Evolutionary conservation across 306 rosid genomes (phyloP).

Genomic region (Citrullus amarus): DNA sequence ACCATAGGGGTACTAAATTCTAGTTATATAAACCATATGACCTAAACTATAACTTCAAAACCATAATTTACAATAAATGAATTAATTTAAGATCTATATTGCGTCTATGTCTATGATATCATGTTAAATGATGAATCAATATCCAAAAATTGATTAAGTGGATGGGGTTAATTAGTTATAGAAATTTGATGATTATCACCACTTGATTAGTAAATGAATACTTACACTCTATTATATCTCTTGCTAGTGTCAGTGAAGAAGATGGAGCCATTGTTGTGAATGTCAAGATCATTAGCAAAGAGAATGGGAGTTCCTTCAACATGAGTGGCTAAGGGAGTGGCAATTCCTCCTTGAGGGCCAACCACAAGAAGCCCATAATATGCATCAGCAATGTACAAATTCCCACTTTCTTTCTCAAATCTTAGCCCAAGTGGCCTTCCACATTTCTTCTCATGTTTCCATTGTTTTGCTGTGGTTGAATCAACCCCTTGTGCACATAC

Average conservation of each 20-base stretch:
- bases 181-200: too few relatives aligned
- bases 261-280: slow-evolving; percentile 73
- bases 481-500: slow-evolving; percentile 53
- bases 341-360: slow-evolving; percentile 75
- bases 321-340: slow-evolving; percentile 57
- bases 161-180: too few relatives aligned
- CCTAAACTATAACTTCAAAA: too few relatives aligned
- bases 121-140: too few relatives aligned
- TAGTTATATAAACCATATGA: too few relatives aligned
- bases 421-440: slow-evolving; percentile 86
- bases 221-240: slow-evolving; percentile 76
- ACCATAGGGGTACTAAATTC: too few relatives aligned
- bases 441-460: slow-evolving; percentile 75
- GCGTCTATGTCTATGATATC: too few relatives aligned
- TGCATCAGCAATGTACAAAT: slow-evolving; percentile 76
- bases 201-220: neutral
- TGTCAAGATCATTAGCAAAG: slow-evolving; percentile 87
- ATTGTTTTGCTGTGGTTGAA: slow-evolving; percentile 74
- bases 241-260: slow-evolving; percentile 87
- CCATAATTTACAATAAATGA: too few relatives aligned
- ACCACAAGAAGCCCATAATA: slow-evolving; percentile 74
- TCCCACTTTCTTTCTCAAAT: slow-evolving; percentile 54
- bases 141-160: too few relatives aligned
- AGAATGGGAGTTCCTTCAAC: slow-evolving; percentile 63
- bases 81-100: too few relatives aligned